These are phyloP conservation scores for Blepharisma japonicum DNA, from an alignment of 73 alveolate species.

Conservation along the genomic window DNA sequence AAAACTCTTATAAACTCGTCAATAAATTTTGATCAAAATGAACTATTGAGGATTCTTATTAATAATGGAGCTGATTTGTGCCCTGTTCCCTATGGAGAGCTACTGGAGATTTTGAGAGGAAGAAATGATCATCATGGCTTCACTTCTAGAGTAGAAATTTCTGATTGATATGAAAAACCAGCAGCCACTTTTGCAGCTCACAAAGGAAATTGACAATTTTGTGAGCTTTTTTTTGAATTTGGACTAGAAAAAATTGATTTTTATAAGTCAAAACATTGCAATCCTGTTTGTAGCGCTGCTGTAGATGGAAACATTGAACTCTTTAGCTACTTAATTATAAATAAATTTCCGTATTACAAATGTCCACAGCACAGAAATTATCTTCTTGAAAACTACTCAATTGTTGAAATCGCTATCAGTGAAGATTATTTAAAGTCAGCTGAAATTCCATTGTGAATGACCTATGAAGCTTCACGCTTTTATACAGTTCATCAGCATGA, in stretches of 20 bases:
- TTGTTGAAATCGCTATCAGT: slow-evolving; percentile 4
- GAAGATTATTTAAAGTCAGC: neutral
- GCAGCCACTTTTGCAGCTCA: neutral
- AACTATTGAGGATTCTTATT: neutral
- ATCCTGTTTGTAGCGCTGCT: slow-evolving; percentile 15
- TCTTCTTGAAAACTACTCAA: neutral
- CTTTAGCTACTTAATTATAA: neutral
- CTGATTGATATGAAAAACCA: neutral
- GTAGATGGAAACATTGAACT: neutral
- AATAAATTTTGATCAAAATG: neutral
- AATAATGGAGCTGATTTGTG: neutral
- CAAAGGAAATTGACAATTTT: neutral
- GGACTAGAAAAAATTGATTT: neutral
- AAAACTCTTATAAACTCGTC: neutral
- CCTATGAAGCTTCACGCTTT: slow-evolving; percentile 22
- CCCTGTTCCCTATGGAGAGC: neutral
- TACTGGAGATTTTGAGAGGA: too few species aligned
- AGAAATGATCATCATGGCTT: too few species aligned
- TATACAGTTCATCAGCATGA: neutral
- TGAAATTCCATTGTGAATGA: neutral
- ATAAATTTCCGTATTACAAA: neutral
- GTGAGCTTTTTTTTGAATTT: slow-evolving; percentile 2
- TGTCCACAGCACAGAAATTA: neutral
- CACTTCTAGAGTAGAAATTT: too few species aligned
- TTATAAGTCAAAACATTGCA: neutral